Base-by-base conservation (phyloP, 2,329 filamentous ascomycete species). In the Tricladium varicosporioides region DNA sequence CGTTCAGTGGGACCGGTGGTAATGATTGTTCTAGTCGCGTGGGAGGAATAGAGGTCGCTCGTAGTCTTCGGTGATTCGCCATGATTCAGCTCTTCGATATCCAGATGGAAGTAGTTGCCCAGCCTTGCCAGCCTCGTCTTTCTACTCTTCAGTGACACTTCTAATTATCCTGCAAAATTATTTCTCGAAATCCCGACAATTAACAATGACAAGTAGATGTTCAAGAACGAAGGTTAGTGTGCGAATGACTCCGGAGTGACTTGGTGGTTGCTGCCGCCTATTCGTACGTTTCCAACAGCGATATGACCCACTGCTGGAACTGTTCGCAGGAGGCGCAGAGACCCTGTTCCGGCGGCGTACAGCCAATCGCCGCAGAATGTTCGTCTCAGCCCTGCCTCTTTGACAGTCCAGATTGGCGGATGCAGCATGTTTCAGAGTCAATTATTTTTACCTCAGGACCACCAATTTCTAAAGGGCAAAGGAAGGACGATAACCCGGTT, bases 1-100 rank as follows among this genome's bases (percentile, higher is more conserved):
- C 54, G 55, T 59, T 44, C 45, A 52, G 27, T 46, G 46, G 44
- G 31, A 56, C 14, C 44, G 65, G 63, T 54, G 65, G 64, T 48
- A 67, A 52, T 16, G 60, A 59, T 33, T 64, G 63, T 44, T 59
- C 47, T 1, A 67, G 52, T 61, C 61, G 58, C n/a, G 53, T 57
- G 33, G 56, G 59, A 43, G 61, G 53, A 36, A 67, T 53, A 15
- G 65, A 64, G 13, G 49, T 46, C 11, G 52, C 52, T 52, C 58
- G 61, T 27, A 27, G 22, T 27, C 22, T 27, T 33, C 42, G 58
- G 45, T 58, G 60, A 45, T 62, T 56, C 52, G 60, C 42, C 64
- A 66, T 65, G 53, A 42, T 56, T 43, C 33, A 46, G 36, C 16
- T 51, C 33, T 27, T 27, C 22, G 22, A 7, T 4, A 27, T 27